These are phyloP conservation scores for Ceratobasidium sp. DNA, from an alignment of 1,284 basidiomycete genomes.

Conservation along the genomic window DNA sequence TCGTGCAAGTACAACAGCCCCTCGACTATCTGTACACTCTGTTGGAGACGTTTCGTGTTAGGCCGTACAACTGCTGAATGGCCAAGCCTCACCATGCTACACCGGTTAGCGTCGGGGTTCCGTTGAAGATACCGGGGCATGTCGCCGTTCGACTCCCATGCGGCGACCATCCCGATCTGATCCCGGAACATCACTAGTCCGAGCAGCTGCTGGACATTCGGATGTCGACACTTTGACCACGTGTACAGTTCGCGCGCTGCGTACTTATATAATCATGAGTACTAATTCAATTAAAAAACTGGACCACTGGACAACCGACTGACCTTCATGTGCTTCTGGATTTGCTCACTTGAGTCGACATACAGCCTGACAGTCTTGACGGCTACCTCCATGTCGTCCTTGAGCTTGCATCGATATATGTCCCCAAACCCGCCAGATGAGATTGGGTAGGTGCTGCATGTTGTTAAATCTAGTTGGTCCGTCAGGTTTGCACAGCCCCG, in stretches of 20 bases:
- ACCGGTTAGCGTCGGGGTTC: background rate
- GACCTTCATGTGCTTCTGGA: no score
- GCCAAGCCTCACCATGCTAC: background rate
- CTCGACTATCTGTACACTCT: background rate
- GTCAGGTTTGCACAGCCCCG: no score
- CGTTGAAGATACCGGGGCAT: background rate
- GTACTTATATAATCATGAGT: background rate
- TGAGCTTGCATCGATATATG: no score
- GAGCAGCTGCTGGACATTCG: background rate
- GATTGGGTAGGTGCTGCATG: no score
- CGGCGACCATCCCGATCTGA: constrained; percentile 10
- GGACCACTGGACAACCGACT: no score
- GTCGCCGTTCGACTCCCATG: constrained; percentile 1
- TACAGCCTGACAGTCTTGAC: no score
- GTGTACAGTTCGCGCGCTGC: constrained; percentile 8
- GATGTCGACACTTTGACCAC: constrained; percentile 10
- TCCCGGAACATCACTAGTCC: constrained; percentile 11
- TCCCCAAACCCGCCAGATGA: no score
- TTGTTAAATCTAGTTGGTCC: no score
- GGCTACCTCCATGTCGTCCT: no score
- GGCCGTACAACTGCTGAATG: background rate
- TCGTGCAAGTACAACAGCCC: background rate
- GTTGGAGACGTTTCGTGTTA: no score
- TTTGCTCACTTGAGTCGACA: no score
- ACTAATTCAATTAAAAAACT: no score